These are phyloP conservation scores for Dactylonectria macrodidyma DNA, from an alignment of 2,329 filamentous ascomycete genomes.

Conservation along the genomic window DNA sequence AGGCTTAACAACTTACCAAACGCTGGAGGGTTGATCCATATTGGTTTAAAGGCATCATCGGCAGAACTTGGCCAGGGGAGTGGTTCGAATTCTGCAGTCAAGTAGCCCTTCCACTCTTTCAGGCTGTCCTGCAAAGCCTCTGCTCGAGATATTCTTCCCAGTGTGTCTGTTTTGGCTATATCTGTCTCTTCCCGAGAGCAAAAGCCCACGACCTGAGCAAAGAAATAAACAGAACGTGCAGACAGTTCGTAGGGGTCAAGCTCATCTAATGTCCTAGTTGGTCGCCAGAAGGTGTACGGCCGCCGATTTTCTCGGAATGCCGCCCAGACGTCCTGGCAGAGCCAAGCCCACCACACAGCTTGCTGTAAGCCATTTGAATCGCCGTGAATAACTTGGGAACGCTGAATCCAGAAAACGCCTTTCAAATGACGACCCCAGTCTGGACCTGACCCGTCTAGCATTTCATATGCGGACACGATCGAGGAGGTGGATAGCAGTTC, in stretches of 20 bases:
- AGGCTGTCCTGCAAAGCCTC: constrained; percentile 43
- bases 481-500: constrained; percentile 73
- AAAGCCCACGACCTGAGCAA: constrained; percentile 71
- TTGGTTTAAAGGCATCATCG: constrained; percentile 55
- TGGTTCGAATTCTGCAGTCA: constrained; percentile 56
- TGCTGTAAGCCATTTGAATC: constrained; percentile 69
- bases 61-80: constrained; percentile 51
- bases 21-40: constrained; percentile 65
- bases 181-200: constrained; percentile 46
- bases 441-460: constrained; percentile 69
- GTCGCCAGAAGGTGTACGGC: constrained; percentile 69
- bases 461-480: constrained; percentile 75
- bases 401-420: constrained; percentile 77
- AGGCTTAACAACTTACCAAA: constrained; percentile 47
- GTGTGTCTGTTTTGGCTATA: background rate
- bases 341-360: constrained; percentile 77
- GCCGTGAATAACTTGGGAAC: constrained; percentile 72
- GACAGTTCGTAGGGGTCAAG: constrained; percentile 68
- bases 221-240: constrained; percentile 65
- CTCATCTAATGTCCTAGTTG: constrained; percentile 63
- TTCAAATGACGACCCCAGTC: constrained; percentile 74
- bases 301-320: constrained; percentile 71
- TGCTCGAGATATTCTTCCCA: constrained; percentile 3
- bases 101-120: constrained; percentile 48
- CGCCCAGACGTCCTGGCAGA: constrained; percentile 75